Evolutionary conservation across 208 protist species (phyloP), one percentile per base, ranked within the genome.

Genomic region (Angomonas ambiguus): DNA sequence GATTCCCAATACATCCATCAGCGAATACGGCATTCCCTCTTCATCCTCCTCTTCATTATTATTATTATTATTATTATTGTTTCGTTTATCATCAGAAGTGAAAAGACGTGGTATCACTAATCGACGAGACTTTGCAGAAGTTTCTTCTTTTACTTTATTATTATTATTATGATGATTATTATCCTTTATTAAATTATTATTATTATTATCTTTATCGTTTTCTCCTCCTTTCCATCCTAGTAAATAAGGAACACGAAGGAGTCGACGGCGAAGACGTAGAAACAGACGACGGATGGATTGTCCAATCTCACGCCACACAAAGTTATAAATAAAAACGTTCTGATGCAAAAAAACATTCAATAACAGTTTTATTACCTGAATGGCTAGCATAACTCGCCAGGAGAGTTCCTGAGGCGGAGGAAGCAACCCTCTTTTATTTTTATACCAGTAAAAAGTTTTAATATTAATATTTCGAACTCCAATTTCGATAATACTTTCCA

Each of bases 1-100:
- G 64, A 92, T 65, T 13, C 80, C 85, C 1, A 95, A 72, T 20
- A 92, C 62, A 63, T 95, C 89, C 1, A 88, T 48, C 56, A 72
- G 82, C 27, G 79, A 88, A 61, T 87, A 85, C n/a, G 62, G 76
- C 28, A 91, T 61, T 20, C 5, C 49, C n/a, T 27, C 5, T 8
- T 5, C 24, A 10, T 56, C 49, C 25, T 56, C 49, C 11, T 56
- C 24, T 56, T 56, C 24, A 20, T 5, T 5, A 56, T 56, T 56
- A 24, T 5, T 5, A 56, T 56, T 5, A 56, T 5, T n/a, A n/a
- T n/a, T n/a, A n/a, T n/a, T n/a, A n/a, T n/a, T n/a, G n/a, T n/a
- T n/a, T n/a, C n/a, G n/a, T n/a, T n/a, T n/a, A n/a, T n/a, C n/a
- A n/a, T n/a, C n/a, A n/a, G n/a, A n/a, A n/a, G n/a, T n/a, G n/a